Evolutionary conservation across 257 asterid species (phyloP), one percentile per base, ranked within the genome.

Genomic region (Solanum tarapatanum): DNA sequence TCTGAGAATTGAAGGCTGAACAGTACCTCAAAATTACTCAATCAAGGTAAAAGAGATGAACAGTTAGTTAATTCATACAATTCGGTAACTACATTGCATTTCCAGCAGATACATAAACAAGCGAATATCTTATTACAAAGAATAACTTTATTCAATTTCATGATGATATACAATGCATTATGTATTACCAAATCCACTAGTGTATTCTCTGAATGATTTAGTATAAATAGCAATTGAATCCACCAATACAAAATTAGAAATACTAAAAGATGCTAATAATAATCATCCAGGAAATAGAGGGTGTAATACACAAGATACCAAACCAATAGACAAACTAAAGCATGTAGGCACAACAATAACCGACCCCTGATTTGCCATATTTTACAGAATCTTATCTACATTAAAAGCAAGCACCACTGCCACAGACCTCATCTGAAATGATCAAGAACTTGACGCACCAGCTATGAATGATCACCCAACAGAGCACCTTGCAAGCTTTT

Each of bases 401-500:
- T 26, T 28, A 43, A 26, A 23, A 80, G 68, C 41, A 80, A 45
- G 85, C 39, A 26, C 39, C 24, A 80, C 39, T 17, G 17, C 60
- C 85, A 45, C 10, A 32, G 68, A 80, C 26, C 84, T 45, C 39
- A 43, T 43, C 37, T 43, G 84, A 79, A 79, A 79, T 43, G 66
- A 26, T 45, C 84, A 45, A 80, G 37, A 62, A 45, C 21, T 30
- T 64, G 58, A 16, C 80, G 11, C 37, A n/a, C 68, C 39, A 55
- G 48, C 80, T 72, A 89, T 70, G 35, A 72, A 76, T 82, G 90
- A 88, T 70, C 89, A 88, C 90, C 87, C 83, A 88, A 91, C 91
- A 92, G 17, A 36, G 93, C 92, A 87, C 88, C 96, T 84, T 89
- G 95, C 48, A 97, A 89, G 90, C 84, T 86, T 79, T 92, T 93